Conservation (phyloP, 768 basidiomycete species). For the Auricularia auricula-judae region DNA sequence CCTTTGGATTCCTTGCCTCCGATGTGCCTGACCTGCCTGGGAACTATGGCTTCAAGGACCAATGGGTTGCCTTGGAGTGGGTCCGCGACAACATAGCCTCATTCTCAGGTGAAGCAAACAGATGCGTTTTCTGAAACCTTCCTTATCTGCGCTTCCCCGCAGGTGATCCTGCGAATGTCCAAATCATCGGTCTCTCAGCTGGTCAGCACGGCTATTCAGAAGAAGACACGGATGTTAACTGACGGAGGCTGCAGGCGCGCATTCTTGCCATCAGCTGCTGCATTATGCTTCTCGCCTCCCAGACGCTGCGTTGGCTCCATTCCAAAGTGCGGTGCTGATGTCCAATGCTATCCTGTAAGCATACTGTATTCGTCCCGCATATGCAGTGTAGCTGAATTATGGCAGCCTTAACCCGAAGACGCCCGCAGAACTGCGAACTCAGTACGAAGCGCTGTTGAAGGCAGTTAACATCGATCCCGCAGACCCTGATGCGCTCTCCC, state of each 20-base stretch:
- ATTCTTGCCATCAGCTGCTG: slow-evolving; percentile 65
- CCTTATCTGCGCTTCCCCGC: neutral
- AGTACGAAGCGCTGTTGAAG: slow-evolving; percentile 52
- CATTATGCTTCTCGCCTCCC: slow-evolving; percentile 60
- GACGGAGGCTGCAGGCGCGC: slow-evolving; percentile 35
- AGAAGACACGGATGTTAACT: neutral
- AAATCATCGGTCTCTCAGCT: slow-evolving; percentile 61
- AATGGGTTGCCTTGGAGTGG: slow-evolving; percentile 71
- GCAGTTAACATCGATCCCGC: slow-evolving; percentile 45
- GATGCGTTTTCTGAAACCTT: neutral
- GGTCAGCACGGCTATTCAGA: slow-evolving; percentile 25
- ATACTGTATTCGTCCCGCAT: neutral
- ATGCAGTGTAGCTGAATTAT: neutral
- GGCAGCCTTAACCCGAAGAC: slow-evolving; percentile 48
- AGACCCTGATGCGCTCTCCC: slow-evolving; percentile 35
- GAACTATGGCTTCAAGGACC: slow-evolving; percentile 80
- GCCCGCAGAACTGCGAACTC: slow-evolving; percentile 41
- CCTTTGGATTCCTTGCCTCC: slow-evolving; percentile 64
- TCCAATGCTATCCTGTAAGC: slow-evolving; percentile 66
- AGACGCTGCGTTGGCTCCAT: slow-evolving; percentile 43
- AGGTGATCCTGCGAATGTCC: slow-evolving; percentile 54
- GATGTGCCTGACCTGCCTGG: slow-evolving; percentile 51
- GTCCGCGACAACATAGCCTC: slow-evolving; percentile 50
- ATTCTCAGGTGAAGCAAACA: slow-evolving; percentile 51
- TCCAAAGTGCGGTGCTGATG: slow-evolving; percentile 53